Base-by-base conservation (phyloP, 2,329 filamentous ascomycete species). In the Nannizziopsis arthrosporioides region DNA sequence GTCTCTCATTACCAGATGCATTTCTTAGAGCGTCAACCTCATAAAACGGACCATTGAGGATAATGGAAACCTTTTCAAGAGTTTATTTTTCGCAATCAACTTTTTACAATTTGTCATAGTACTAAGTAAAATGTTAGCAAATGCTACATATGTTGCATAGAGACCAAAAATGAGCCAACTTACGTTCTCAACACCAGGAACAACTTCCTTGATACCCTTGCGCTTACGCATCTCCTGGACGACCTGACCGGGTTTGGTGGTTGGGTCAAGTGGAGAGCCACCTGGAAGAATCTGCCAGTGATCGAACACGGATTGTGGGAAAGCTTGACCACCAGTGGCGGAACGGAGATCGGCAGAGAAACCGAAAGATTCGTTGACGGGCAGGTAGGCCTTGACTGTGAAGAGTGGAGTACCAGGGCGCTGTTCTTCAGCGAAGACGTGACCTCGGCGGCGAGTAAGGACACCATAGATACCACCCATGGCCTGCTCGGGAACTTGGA, bases 401-500 rank as follows among this genome's bases (percentile, higher is more conserved):
- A 96, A 98, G 55, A 98, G 85, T 73, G 92, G 92, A 70, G 92
- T 98, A 74, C 92, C 92, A 56, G 90, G 85, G 68, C 92, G 87
- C 80, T 98, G 92, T 78, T 93, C 85, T 78, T 98, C 92, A 70
- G 78, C 77, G 81, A 96, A 95, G 74, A 98, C 92, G 82, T 96
- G 90, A 80, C 92, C 92, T 85, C 92, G 84, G 73, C 89, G 80
- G 68, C 89, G 85, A 74, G 89, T 95, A 64, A 98, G 85, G 68
- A 95, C 89, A 84, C 89, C 85, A 76, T 98, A 98, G 73, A 98
- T 94, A 81, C 92, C 92, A 80, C 92, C 92, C 92, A 98, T 96
- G 69, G 92, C 90, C 67, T 82, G 77, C 80, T 98, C 92, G 65
- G 90, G 90, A 56, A 98, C 92, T 78, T 95, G 89, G 73, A 98